phyloP scores from a whole-genome alignment of 176 grass and related monocot genomes.

The Stipa capillata region DNA sequence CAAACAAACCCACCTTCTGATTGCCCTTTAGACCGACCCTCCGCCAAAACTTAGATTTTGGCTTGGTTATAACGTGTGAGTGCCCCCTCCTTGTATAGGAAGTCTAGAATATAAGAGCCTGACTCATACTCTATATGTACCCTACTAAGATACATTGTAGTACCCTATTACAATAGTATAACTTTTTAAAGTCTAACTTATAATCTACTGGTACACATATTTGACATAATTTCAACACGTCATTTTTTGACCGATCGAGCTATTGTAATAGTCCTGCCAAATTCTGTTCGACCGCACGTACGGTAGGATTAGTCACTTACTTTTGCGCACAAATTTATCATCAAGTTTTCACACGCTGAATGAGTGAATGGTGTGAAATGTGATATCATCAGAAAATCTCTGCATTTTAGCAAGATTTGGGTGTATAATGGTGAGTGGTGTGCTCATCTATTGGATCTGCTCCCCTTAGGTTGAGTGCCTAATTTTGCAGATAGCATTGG shows the following conservation, averaged over 20 bases:
- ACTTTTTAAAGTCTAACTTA: too few species aligned
- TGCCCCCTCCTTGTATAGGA: too few species aligned
- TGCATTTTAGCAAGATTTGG: conserved; percentile 18
- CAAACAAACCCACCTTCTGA: too few species aligned
- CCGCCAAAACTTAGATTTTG: too few species aligned
- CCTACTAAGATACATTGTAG: too few species aligned
- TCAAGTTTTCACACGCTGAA: neutral
- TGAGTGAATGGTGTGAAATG: neutral
- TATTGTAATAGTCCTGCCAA: neutral
- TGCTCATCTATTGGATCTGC: neutral
- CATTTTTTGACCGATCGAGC: neutral
- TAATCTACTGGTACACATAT: too few species aligned
- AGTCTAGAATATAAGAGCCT: too few species aligned
- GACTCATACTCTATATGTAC: too few species aligned
- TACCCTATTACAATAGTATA: too few species aligned
- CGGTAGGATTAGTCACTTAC: neutral
- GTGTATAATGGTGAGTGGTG: neutral
- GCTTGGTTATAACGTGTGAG: too few species aligned
- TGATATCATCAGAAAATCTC: neutral
- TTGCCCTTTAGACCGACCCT: too few species aligned
- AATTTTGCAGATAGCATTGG: neutral
- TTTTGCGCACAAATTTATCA: neutral
- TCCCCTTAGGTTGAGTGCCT: neutral
- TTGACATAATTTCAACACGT: too few species aligned
- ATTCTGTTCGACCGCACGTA: neutral